Evolutionary conservation across 2,329 filamentous ascomycete species (phyloP).

Genomic region (Fusarium subglutinans): DNA sequence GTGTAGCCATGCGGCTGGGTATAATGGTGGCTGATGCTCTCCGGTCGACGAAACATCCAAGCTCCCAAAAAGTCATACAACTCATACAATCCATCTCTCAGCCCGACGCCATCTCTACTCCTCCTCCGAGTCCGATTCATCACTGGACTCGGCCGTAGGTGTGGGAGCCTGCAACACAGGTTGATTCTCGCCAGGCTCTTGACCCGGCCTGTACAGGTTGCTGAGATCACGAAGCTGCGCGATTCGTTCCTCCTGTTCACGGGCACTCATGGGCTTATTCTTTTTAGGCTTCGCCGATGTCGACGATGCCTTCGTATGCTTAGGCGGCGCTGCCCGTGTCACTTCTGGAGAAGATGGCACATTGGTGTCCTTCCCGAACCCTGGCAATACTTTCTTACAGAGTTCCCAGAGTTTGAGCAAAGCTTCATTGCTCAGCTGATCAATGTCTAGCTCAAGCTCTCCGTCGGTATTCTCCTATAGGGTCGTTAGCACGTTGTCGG

Average conservation of each 20-base stretch:
- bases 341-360: slow-evolving; percentile 46
- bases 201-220: slow-evolving; percentile 51
- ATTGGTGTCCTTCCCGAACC: slow-evolving; percentile 50
- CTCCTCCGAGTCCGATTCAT: slow-evolving; percentile 59
- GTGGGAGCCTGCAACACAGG: slow-evolving; percentile 41
- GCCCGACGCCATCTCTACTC: slow-evolving; percentile 47
- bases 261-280: slow-evolving; percentile 79
- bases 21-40: slow-evolving; percentile 41
- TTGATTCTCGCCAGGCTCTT: slow-evolving; percentile 45
- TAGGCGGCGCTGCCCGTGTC: slow-evolving; percentile 41
- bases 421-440: slow-evolving; percentile 65
- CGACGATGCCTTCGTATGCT: slow-evolving; percentile 45
- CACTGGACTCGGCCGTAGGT: slow-evolving; percentile 49
- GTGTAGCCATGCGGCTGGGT: slow-evolving; percentile 41
- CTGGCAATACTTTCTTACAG: slow-evolving; percentile 54
- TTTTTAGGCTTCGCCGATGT: slow-evolving; percentile 68
- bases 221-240: slow-evolving; percentile 66
- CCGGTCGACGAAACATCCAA: slow-evolving; percentile 32
- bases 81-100: slow-evolving; percentile 39
- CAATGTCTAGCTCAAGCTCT: slow-evolving; percentile 69
- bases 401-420: slow-evolving; percentile 61
- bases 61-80: slow-evolving; percentile 35
- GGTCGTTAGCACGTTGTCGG: slow-evolving; percentile 6
- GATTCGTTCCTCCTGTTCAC: slow-evolving; percentile 74
- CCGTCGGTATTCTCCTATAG: slow-evolving; percentile 66